Evolutionary conservation across 495 filamentous ascomycete species (phyloP), one percentile per base, ranked within the genome.

Genomic region (Trypethelium eluteriae): DNA sequence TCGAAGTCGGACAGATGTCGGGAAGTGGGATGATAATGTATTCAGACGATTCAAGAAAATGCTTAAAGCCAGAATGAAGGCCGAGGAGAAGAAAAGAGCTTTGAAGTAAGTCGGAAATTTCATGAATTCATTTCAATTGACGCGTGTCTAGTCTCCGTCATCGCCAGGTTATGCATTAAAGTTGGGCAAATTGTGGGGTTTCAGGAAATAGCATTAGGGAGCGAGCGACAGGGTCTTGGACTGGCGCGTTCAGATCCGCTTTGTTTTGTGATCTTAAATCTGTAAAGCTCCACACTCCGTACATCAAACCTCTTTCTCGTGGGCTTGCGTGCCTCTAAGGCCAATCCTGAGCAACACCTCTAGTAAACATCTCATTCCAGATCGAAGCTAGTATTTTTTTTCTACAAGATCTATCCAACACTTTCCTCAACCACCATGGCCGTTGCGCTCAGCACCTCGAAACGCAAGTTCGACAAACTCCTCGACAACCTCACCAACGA

Each of bases 1-100:
- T 34, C 64, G 65, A 67, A 74, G 68, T 70, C 71, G 76, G 68
- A 14, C 46, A 11, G 67, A 62, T 62, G 70, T 18, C 56, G 73
- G 74, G 35, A 68, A 32, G 38, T 75, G 76, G 63, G 66, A 69
- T 72, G 78, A 67, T 62, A 80, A 62, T 66, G 73, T 73, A 66
- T 72, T 70, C 69, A 81, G 76, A 73, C 76, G 82, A 71, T 73
- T 77, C 67, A 78, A 75, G 71, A 79, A 72, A 72, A 77, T 74
- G 64, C 78, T 77, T 74, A 79, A 64, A 61, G 81, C 82, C 77
- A 85, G 79, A 65, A 83, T 74, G 70, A 82, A 64, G 74, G 80
- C 76, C 72, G 79, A 82, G 74, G 72, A 39, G 49, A 35, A 25
- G 63, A 68, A 34, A 18, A 70, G 38, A 59, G 14, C 5, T 14